These are phyloP conservation scores for Candida railenensis DNA, from an alignment of 805 yeast genomes.

Conservation along the genomic window DNA sequence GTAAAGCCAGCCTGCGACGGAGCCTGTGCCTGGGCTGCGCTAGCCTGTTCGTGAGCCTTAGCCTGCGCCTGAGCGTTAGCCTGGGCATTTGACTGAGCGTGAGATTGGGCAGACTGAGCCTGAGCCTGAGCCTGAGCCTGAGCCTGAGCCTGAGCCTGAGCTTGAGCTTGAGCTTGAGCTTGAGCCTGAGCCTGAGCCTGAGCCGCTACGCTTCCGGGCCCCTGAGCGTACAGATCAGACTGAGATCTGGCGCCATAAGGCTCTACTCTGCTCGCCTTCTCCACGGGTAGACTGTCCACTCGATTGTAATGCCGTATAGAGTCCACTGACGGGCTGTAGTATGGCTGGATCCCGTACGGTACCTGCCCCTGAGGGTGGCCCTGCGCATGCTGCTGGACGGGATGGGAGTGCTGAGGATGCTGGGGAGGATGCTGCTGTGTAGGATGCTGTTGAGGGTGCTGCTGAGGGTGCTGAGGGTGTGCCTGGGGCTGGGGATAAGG, in stretches of 20 bases:
- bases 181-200: too few relatives aligned
- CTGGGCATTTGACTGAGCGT: slow-evolving; percentile 1
- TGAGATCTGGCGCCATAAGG: slow-evolving; percentile 1
- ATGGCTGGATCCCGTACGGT: neutral
- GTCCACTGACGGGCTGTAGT: neutral
- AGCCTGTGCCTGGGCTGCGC: slow-evolving; percentile 1
- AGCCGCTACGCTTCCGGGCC: too few relatives aligned
- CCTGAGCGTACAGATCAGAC: neutral
- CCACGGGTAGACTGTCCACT: neutral
- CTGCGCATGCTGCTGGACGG: too few relatives aligned
- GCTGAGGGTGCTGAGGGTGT: slow-evolving; percentile 5
- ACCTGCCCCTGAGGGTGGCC: neutral
- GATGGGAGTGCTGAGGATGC: neutral
- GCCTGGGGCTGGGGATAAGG: neutral
- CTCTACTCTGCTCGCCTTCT: neutral
- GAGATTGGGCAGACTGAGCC: slow-evolving; percentile 1
- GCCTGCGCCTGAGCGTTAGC: too few relatives aligned
- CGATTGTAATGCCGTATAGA: neutral
- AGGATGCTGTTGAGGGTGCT: slow-evolving; percentile 6
- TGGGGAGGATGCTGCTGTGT: slow-evolving; percentile 6
- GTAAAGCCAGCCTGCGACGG: slow-evolving; percentile 15
- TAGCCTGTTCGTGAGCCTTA: slow-evolving; percentile 6
- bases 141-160: slow-evolving; percentile 4
- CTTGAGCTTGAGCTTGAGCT: slow-evolving; percentile 4
- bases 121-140: slow-evolving; percentile 7